Base-by-base conservation (phyloP, 192 early-diverging fungal genomes). In the Mortierella alpina region DNA sequence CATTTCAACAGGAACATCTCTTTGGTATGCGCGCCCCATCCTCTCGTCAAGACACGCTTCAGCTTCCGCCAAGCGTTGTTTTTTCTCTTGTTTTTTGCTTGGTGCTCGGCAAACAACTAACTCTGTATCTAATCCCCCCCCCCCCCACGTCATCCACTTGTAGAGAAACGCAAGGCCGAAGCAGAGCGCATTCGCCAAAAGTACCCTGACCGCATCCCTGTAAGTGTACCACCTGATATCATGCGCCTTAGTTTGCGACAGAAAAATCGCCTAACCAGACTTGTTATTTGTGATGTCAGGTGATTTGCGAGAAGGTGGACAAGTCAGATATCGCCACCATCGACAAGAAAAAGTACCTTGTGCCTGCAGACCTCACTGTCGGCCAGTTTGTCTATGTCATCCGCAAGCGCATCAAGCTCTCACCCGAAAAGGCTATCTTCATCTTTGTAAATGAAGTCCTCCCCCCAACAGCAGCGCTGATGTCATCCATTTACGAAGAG, bases 301-400 rank as follows among this genome's bases (percentile, higher is more conserved):
- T 94, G 53, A 95, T 95, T 75, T 94, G 93, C 76, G 98, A 99
- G 82, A 97, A 97, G 87, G 96, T 96, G 45, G 98, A 99, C 75
- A 98, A 97, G 86, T 94, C 92, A 70, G 97, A 98, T 81, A 98
- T 99, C 82, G 92, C 93, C 15, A 92, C 86, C 18, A 98, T 99
- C 72, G 98, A 99, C 88, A 99, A 99, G 92, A 99, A 98, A 76
- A 99, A 99, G 84, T 99, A 98, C 70, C 88, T 99, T 63, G 98
- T 99, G 7, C 98, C 98, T 9, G 90, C 94, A 63, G 97, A 98
- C 73, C 84, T 99, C 55, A 99, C 97, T 9, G 96, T 99, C 20
- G 97, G 96, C 41, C 97, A 99, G 84, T 98, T 98, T 78, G 96
- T 98, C 66, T 99, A 97, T 72, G 96, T 96, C 50, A 96, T 96